These are phyloP conservation scores for Yamadazyma atlantica DNA, from an alignment of 1,139 yeast genomes.

Conservation along the genomic window DNA sequence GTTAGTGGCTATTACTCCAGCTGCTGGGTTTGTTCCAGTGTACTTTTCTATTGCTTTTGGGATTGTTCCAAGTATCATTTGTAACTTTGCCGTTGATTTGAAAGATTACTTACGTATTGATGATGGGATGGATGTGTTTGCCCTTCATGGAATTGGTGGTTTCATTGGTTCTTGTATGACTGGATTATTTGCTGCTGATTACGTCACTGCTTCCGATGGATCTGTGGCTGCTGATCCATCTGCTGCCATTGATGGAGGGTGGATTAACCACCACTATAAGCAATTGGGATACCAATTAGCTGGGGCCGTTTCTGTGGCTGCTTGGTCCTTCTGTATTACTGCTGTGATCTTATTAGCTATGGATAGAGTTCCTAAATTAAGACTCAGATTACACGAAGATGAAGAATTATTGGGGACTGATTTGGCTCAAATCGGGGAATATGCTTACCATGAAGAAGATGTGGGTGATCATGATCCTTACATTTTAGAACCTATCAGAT, in stretches of 20 bases:
- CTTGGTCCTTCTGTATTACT: conserved; percentile 81
- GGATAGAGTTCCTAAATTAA: conserved; percentile 82
- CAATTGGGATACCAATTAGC: conserved; percentile 96
- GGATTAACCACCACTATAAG: conserved; percentile 87
- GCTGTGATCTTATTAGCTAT: conserved; percentile 64
- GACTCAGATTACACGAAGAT: conserved; percentile 82
- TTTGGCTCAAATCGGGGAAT: conserved; percentile 84
- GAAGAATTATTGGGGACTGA: conserved; percentile 92
- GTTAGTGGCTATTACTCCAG: conserved; percentile 94
- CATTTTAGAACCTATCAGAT: conserved; percentile 77
- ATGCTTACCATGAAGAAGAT: conserved; percentile 52
- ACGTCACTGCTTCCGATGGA: conserved; percentile 76
- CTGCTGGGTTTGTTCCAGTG: conserved; percentile 93
- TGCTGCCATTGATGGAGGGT: conserved; percentile 75
- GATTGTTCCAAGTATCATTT: conserved; percentile 69
- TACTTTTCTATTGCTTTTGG: conserved; percentile 88
- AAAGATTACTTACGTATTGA: conserved; percentile 75
- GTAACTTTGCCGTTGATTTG: conserved; percentile 83
- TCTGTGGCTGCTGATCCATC: conserved; percentile 50
- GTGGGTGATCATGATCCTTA: conserved; percentile 39
- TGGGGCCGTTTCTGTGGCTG: conserved; percentile 69
- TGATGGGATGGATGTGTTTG: conserved; percentile 94
- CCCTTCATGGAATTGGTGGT: conserved; percentile 94
- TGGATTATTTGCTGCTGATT: conserved; percentile 92
- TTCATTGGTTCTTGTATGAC: conserved; percentile 80